A percentile compares a stretch with the other conserved stretches of the same genome.
Conservation (phyloP, 495 filamentous ascomycete species). For the Penicillium soppii region DNA sequence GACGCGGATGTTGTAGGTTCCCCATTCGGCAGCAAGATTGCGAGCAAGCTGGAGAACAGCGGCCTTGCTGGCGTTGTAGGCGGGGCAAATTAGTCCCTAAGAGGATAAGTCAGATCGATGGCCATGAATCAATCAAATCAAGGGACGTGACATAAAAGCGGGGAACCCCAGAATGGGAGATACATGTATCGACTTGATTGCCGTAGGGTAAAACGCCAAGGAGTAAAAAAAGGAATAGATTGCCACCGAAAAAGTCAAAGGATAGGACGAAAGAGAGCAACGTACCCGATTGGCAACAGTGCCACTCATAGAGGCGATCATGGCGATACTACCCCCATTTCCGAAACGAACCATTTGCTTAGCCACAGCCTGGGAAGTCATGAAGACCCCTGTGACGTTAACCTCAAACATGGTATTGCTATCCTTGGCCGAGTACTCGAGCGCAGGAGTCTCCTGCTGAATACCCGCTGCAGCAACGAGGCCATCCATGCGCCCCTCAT, state of each 20-base stretch:
- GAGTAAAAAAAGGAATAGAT: neutral
- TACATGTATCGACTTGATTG: neutral
- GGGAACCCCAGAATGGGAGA: neutral
- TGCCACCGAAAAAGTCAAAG: neutral
- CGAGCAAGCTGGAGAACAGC: slow-evolving; percentile 80
- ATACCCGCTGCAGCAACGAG: slow-evolving; percentile 76
- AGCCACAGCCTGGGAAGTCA: slow-evolving; percentile 69
- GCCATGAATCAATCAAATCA: neutral
- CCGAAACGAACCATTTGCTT: slow-evolving; percentile 75
- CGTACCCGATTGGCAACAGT: slow-evolving; percentile 64
- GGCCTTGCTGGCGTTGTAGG: slow-evolving; percentile 90
- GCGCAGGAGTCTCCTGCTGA: slow-evolving; percentile 66
- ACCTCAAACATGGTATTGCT: slow-evolving; percentile 70
- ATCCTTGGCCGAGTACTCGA: slow-evolving; percentile 67
- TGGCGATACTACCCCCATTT: slow-evolving; percentile 66
- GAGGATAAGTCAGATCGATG: neutral
- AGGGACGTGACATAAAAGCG: neutral
- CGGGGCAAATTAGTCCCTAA: slow-evolving; percentile 69
- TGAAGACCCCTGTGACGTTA: slow-evolving; percentile 77
- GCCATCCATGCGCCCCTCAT: slow-evolving; percentile 72
- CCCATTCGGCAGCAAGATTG: slow-evolving; percentile 89
- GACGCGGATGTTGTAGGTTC: slow-evolving; percentile 81
- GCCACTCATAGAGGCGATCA: slow-evolving; percentile 76
- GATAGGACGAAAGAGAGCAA: slow-evolving; percentile 7
- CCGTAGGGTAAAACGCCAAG: neutral